Base-by-base conservation (phyloP, 225 moss, liverwort and hornwort genomes). In the Sphagnum contortum region DNA sequence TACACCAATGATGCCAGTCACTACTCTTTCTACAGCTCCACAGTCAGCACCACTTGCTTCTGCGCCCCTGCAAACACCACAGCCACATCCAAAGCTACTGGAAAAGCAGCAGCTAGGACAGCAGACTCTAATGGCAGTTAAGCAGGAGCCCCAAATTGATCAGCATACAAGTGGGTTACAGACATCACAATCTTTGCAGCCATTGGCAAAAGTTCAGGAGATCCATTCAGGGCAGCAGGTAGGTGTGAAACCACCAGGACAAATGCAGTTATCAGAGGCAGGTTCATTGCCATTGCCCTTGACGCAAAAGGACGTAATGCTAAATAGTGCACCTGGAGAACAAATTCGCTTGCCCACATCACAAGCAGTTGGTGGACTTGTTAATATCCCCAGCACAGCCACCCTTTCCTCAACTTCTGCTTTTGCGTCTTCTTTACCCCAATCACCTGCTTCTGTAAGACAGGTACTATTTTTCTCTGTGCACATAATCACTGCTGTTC, bases 51-150 rank as follows among this genome's bases (percentile, higher is more conserved):
- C 82, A 60, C 51, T 79, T 70, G 46, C 82, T 6, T 82, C 79
- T 57, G 72, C 75, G 72, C 74, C 76, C 5, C 48, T 57, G 66
- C n/a, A 75, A 68, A 72, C 70, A 57, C 87, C 89, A 66, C 73
- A 89, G 74, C 85, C 94, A 66, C 94, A 86, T 55, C 80, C 86
- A 59, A 84, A 86, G 76, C 73, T 84, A 63, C 48, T 82, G 66
- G 87, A 89, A 75, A 77, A 74, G 65, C 89, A 83, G 66, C 81
- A 79, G 57, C 76, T 70, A 74, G 83, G 53, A 72, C 70, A 56
- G 50, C 85, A 82, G 50, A 57, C 77, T 48, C 59, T 75, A 52
- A 68, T 76, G 62, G 77, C 82, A 55, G 67, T 91, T 10, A 98
- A 98, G 73, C 86, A 84, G 73, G 98, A 98, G 67, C 68, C 78